A percentile compares a stretch with the other conserved stretches of the same genome.
Conservation (phyloP, 306 rosid genomes). For the Sesbania bispinosa region DNA sequence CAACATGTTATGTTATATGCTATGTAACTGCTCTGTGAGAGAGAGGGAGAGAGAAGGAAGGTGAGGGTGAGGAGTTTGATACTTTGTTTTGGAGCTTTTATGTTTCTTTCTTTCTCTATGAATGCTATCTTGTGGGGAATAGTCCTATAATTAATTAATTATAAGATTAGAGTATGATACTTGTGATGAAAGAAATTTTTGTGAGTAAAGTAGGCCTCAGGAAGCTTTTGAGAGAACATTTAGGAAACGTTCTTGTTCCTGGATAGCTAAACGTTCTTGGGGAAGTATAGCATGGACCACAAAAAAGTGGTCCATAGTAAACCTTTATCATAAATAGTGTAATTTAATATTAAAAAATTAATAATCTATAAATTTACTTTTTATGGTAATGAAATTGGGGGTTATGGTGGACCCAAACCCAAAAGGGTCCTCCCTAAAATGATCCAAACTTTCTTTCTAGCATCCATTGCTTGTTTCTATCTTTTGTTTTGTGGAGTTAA, state of each 20-base stretch:
- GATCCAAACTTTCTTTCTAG: background rate
- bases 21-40: background rate
- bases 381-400: too few species aligned
- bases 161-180: conserved; percentile 10
- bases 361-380: too few species aligned
- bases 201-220: background rate
- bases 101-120: background rate
- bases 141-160: background rate
- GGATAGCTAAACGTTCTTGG: too few species aligned
- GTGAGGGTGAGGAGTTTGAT: background rate
- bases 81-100: conserved; percentile 16
- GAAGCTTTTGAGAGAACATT: background rate
- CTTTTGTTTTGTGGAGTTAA: conserved; percentile 7
- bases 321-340: too few species aligned
- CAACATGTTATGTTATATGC: conserved; percentile 14
- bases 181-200: conserved; percentile 1
- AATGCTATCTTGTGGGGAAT: background rate
- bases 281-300: too few species aligned
- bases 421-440: too few species aligned
- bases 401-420: too few species aligned
- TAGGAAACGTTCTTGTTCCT: background rate
- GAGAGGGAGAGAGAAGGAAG: conserved; percentile 9
- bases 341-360: too few species aligned
- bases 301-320: too few species aligned
- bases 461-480: conserved; percentile 1